Percentiles rank a stretch among this genome's conserved stretches.
phyloP scores from a whole-genome alignment of 805 yeast genomes.

The Myxozyma neotropica region DNA sequence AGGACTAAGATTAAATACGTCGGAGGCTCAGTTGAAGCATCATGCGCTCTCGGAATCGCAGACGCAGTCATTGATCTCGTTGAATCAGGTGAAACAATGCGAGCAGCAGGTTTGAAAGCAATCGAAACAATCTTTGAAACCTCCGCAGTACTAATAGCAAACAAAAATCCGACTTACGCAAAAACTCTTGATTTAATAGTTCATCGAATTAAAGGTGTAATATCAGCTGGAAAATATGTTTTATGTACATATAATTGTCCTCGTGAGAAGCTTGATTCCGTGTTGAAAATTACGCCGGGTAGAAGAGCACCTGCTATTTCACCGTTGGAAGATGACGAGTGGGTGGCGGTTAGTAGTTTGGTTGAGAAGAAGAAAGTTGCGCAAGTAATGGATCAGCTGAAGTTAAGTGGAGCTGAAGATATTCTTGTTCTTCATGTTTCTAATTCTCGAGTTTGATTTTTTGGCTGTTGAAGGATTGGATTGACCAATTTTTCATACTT shows the following conservation, averaged over 20 bases:
- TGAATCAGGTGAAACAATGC: constrained; percentile 98
- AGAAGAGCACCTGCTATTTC: constrained; percentile 96
- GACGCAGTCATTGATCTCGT: constrained; percentile 93
- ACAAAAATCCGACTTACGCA: constrained; percentile 63
- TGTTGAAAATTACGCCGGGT: constrained; percentile 87
- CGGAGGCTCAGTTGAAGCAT: constrained; percentile 98
- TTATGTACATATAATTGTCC: constrained; percentile 96
- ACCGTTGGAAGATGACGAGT: constrained; percentile 78
- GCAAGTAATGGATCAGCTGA: constrained; percentile 79
- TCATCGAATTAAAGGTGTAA: constrained; percentile 85
- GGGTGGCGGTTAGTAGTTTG: constrained; percentile 96
- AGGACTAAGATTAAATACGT: constrained; percentile 83
- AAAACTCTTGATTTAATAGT: constrained; percentile 72
- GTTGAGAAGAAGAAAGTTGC: constrained; percentile 80
- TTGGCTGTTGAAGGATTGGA: no score
- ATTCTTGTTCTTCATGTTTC: constrained; percentile 84
- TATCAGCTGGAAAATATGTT: constrained; percentile 89
- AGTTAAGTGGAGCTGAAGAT: constrained; percentile 80
- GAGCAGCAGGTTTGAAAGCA: constrained; percentile 92
- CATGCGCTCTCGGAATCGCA: constrained; percentile 97
- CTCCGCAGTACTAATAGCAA: constrained; percentile 86
- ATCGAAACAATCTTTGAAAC: constrained; percentile 86
- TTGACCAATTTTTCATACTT: no score
- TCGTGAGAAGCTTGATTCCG: constrained; percentile 59
- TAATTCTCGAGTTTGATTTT: constrained; percentile 91